Conservation (phyloP, 768 basidiomycete species). For the Tulasnella calospora region DNA sequence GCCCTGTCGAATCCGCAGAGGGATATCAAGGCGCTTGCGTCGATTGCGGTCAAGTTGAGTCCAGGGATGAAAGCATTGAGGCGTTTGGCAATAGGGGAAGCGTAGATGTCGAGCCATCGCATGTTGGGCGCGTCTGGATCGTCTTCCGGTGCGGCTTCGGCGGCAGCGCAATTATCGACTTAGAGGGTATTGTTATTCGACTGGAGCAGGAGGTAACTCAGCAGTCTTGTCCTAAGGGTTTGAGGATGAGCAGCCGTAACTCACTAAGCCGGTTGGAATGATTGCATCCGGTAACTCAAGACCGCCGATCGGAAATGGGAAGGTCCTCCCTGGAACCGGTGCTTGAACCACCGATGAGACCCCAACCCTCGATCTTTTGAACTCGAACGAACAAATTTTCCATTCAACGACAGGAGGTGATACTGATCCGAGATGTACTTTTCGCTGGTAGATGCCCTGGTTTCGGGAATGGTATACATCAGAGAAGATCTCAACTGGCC, state of each 20-base stretch:
- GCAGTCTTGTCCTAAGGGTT: not conserved
- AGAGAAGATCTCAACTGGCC: not conserved
- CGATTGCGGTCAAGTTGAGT: not conserved
- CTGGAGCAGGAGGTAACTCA: not conserved
- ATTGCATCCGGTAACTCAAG: not conserved
- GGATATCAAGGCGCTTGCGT: slow-evolving; percentile 9
- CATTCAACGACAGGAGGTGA: not conserved
- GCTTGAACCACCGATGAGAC: slow-evolving; percentile 22
- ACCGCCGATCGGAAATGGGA: not conserved
- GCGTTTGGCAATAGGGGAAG: slow-evolving; percentile 1
- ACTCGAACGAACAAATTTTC: slow-evolving; percentile 16
- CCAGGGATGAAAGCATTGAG: slow-evolving; percentile 9
- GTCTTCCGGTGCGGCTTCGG: not conserved
- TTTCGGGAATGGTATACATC: too few species aligned
- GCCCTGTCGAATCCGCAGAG: slow-evolving; percentile 25
- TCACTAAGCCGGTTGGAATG: slow-evolving; percentile 12
- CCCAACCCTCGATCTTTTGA: slow-evolving; percentile 6
- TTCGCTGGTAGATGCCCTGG: slow-evolving; percentile 6
- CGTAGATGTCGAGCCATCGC: slow-evolving; percentile 14
- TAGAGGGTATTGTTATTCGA: slow-evolving; percentile 17
- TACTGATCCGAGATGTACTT: not conserved
- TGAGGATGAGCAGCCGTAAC: not conserved
- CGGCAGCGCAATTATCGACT: not conserved
- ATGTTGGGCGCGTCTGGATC: not conserved
- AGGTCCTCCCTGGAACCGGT: slow-evolving; percentile 11